A percentile compares a stretch with the other conserved stretches of the same genome.
Evolutionary conservation across 345 rosid species (phyloP).

Genomic region (Linum usitatissimum): DNA sequence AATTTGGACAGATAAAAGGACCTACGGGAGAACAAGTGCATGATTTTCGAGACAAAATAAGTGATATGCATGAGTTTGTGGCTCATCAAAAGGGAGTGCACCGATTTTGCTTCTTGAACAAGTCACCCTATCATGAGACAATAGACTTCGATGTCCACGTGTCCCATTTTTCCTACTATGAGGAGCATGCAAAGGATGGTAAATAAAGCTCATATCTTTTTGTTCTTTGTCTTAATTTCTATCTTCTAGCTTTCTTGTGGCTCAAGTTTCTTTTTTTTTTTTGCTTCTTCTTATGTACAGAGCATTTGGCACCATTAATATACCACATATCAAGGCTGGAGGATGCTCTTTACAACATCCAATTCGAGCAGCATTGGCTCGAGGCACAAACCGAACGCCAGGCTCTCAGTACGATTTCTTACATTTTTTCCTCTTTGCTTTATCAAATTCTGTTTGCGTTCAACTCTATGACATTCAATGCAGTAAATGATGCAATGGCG

Average conservation of each 20-base stretch:
- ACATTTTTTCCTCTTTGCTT: background rate
- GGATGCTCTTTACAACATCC: conserved; percentile 61
- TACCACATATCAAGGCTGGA: conserved; percentile 55
- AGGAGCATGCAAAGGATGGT: conserved; percentile 75
- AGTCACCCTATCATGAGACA: conserved; percentile 64
- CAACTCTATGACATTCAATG: conserved; percentile 8
- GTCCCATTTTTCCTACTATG: conserved; percentile 47
- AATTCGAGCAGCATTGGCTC: conserved; percentile 72
- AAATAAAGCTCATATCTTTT: background rate
- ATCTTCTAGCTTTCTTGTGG: too few relatives aligned
- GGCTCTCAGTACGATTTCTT: conserved; percentile 33
- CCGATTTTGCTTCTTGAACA: conserved; percentile 60
- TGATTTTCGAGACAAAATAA: conserved; percentile 49
- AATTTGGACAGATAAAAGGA: conserved; percentile 42
- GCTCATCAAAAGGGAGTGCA: conserved; percentile 54
- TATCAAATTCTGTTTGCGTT: too few relatives aligned
- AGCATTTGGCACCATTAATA: conserved; percentile 55
- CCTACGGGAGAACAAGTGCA: conserved; percentile 48
- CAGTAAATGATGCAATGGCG: conserved; percentile 65
- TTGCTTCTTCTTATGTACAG: too few relatives aligned
- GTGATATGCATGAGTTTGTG: conserved; percentile 54
- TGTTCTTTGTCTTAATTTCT: background rate
- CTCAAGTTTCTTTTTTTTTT: too few relatives aligned
- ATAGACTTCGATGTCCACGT: conserved; percentile 61
- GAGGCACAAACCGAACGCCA: conserved; percentile 80